These are phyloP conservation scores for Lepiota brunneoincarnata DNA, from an alignment of 768 basidiomycete genomes.

Conservation along the genomic window DNA sequence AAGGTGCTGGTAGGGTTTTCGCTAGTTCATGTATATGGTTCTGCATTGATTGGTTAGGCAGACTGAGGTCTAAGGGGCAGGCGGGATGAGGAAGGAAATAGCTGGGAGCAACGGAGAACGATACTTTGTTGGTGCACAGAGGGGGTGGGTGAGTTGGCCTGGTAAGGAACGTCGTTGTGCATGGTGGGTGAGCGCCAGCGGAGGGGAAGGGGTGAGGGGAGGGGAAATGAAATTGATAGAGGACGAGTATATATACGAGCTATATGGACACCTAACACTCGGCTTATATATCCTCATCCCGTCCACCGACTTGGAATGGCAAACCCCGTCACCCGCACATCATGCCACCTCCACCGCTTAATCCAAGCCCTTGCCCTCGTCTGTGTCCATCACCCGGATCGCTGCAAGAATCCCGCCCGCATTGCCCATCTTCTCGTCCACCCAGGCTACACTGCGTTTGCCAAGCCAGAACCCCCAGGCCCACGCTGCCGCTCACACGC, in stretches of 20 bases:
- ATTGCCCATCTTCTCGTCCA: background rate
- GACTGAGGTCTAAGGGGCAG: slow-evolving; percentile 46
- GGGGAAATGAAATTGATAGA: slow-evolving; percentile 23
- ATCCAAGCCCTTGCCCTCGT: background rate
- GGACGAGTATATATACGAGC: slow-evolving; percentile 28
- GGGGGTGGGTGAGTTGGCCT: slow-evolving; percentile 18
- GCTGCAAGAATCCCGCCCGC: background rate
- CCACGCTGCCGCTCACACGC: background rate
- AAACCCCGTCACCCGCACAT: slow-evolving; percentile 5
- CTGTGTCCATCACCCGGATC: background rate
- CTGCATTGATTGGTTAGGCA: slow-evolving; percentile 68
- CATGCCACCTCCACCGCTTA: slow-evolving; percentile 1
- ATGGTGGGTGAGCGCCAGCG: slow-evolving; percentile 24
- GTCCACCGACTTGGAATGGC: slow-evolving; percentile 4
- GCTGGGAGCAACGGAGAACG: slow-evolving; percentile 13
- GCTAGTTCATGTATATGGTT: slow-evolving; percentile 81
- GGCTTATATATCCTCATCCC: slow-evolving; percentile 8
- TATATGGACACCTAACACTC: slow-evolving; percentile 13
- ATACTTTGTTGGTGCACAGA: slow-evolving; percentile 34
- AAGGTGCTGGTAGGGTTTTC: slow-evolving; percentile 76
- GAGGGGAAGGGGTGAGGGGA: slow-evolving; percentile 16
- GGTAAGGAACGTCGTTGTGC: slow-evolving; percentile 32
- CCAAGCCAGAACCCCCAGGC: slow-evolving; percentile 8
- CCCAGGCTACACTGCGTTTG: background rate
- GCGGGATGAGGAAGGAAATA: slow-evolving; percentile 14